These are phyloP conservation scores for Kwoniella dejecticola DNA, from an alignment of 768 basidiomycete genomes.

Conservation along the genomic window DNA sequence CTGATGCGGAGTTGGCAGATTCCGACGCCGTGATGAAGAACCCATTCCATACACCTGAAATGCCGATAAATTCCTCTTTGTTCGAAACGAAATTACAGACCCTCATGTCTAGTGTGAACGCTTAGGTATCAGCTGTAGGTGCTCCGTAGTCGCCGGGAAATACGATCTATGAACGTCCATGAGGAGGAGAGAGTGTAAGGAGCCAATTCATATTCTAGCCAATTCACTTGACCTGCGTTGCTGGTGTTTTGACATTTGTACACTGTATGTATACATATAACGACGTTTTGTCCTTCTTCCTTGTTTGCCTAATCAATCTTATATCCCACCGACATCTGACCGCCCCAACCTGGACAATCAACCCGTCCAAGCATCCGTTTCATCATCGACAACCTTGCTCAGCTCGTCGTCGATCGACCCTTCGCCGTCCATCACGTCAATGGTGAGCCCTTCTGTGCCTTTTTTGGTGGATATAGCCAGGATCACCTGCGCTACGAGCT, in stretches of 20 bases:
- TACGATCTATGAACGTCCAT: no score
- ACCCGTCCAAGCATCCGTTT: conserved; percentile 43
- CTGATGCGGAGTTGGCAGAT: no score
- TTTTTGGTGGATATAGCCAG: conserved; percentile 61
- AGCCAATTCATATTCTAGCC: no score
- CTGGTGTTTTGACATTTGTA: no score
- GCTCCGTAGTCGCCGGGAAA: no score
- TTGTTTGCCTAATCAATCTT: background rate
- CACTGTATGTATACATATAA: background rate
- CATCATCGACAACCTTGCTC: conserved; percentile 60
- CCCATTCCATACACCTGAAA: conserved; percentile 98
- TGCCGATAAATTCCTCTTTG: conserved; percentile 90
- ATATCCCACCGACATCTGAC: background rate
- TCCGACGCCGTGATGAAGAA: conserved; percentile 98
- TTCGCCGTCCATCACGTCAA: conserved; percentile 66
- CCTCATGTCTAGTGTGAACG: conserved; percentile 48
- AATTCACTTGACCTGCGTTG: no score
- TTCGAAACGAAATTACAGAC: conserved; percentile 65
- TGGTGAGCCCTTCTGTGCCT: conserved; percentile 63
- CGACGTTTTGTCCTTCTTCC: background rate
- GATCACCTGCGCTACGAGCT: conserved; percentile 64
- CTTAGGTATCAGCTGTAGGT: background rate
- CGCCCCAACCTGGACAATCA: conserved; percentile 1
- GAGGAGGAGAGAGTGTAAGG: no score
- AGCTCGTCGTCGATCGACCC: conserved; percentile 60